These are phyloP conservation scores for Darksidea phi DNA, from an alignment of 495 filamentous ascomycete genomes.

Conservation along the genomic window DNA sequence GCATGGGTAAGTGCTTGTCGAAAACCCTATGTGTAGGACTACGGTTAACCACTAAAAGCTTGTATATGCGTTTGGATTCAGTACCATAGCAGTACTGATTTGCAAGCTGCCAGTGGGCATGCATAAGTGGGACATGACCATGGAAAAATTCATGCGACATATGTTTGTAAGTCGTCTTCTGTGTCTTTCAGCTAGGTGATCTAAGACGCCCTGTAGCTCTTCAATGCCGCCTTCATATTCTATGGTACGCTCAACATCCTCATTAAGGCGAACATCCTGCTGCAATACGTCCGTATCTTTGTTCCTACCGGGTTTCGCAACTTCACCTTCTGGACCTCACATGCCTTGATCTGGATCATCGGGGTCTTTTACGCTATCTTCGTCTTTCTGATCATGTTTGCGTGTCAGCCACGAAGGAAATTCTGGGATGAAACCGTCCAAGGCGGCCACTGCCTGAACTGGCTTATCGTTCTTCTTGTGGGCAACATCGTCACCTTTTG, in stretches of 20 bases:
- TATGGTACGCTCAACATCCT: not conserved
- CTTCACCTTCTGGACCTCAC: not conserved
- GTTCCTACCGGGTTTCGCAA: not conserved
- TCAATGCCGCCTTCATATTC: not conserved
- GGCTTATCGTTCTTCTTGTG: not conserved
- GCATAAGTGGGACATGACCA: not conserved
- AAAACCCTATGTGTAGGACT: not conserved
- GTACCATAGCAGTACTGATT: constrained; percentile 15
- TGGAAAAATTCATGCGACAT: not conserved
- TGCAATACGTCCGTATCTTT: not conserved
- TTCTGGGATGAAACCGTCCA: not conserved
- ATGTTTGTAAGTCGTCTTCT: not conserved
- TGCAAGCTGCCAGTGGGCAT: constrained; percentile 4
- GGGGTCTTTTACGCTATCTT: not conserved
- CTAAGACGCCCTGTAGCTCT: not conserved
- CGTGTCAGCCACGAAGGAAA: not conserved
- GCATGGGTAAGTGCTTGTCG: not conserved
- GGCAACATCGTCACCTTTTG: not conserved
- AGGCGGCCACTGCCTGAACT: not conserved
- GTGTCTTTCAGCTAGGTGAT: not conserved
- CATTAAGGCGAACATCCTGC: not conserved
- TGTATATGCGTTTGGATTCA: not conserved
- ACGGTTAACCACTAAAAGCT: not conserved
- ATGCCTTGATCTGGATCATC: not conserved
- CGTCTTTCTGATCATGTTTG: not conserved